Conservation (phyloP, 2,329 filamentous ascomycete species). For the Knoxdaviesia proteae region DNA sequence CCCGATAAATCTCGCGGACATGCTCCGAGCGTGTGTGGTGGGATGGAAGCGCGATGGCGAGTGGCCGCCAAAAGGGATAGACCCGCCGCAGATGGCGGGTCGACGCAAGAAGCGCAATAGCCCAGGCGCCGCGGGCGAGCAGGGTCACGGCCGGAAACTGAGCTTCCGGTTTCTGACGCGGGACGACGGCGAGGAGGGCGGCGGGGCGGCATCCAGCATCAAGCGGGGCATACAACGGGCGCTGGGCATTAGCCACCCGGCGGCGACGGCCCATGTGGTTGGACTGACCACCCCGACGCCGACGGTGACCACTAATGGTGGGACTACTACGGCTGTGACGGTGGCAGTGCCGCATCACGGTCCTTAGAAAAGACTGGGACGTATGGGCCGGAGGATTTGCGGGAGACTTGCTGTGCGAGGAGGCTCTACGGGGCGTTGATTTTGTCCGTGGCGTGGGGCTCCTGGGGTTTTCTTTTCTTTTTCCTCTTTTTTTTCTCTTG, state of each 20-base stretch:
- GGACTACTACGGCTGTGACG: too few species aligned
- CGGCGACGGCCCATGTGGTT: too few species aligned
- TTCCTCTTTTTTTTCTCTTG: background rate
- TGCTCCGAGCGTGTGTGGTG: conserved; percentile 60
- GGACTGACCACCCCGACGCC: too few species aligned
- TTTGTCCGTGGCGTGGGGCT: background rate
- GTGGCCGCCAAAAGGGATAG: conserved; percentile 54
- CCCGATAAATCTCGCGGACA: conserved; percentile 68
- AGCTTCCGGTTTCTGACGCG: conserved; percentile 26
- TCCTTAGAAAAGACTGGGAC: too few species aligned
- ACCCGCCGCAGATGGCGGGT: conserved; percentile 21
- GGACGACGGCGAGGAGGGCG: conserved; percentile 14
- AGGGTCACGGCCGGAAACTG: conserved; percentile 14
- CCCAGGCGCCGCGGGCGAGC: conserved; percentile 8
- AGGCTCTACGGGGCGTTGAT: too few species aligned
- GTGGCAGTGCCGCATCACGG: too few species aligned
- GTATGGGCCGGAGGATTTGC: too few species aligned
- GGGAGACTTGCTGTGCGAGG: too few species aligned
- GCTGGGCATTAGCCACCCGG: too few species aligned
- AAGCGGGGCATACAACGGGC: too few species aligned
- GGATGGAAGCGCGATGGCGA: conserved; percentile 89
- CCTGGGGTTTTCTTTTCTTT: background rate
- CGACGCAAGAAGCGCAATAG: conserved; percentile 20
- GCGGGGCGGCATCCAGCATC: conserved; percentile 21
- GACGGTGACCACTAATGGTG: too few species aligned